Conservation (phyloP, 306 rosid genomes). For the Fagus sylvatica region DNA sequence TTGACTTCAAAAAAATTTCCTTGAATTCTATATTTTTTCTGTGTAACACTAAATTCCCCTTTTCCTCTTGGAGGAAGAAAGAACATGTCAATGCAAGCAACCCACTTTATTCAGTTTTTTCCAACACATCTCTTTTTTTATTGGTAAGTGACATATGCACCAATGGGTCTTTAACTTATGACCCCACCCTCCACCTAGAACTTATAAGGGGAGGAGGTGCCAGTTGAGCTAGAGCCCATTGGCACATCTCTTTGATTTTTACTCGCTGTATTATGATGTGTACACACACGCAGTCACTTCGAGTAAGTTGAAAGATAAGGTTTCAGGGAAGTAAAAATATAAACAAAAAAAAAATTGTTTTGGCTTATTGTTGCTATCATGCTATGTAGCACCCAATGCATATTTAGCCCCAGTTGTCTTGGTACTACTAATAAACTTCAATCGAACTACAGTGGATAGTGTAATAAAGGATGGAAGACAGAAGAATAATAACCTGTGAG, state of each 20-base stretch:
- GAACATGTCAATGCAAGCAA: background rate
- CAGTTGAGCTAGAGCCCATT: no score
- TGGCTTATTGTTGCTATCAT: background rate
- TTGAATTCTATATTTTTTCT: background rate
- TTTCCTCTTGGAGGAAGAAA: background rate
- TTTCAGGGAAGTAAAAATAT: background rate
- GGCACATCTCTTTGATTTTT: background rate
- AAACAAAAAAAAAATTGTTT: background rate
- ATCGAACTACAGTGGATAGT: constrained; percentile 11
- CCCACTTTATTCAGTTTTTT: background rate
- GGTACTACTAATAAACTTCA: constrained; percentile 10
- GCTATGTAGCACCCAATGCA: background rate
- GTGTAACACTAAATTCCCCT: background rate
- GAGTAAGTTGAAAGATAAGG: background rate
- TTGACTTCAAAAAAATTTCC: background rate
- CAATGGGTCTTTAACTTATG: no score
- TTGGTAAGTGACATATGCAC: no score
- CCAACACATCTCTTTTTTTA: no score
- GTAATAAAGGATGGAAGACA: background rate
- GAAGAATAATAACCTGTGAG: constrained; percentile 59
- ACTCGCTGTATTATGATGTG: background rate
- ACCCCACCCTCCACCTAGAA: no score
- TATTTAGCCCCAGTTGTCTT: background rate
- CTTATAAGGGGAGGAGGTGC: no score
- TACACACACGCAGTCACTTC: background rate